Percentiles rank a stretch among this genome's conserved stretches.
phyloP scores from a whole-genome alignment of 1,284 basidiomycete genomes.

The Irpex rosettiformis region DNA sequence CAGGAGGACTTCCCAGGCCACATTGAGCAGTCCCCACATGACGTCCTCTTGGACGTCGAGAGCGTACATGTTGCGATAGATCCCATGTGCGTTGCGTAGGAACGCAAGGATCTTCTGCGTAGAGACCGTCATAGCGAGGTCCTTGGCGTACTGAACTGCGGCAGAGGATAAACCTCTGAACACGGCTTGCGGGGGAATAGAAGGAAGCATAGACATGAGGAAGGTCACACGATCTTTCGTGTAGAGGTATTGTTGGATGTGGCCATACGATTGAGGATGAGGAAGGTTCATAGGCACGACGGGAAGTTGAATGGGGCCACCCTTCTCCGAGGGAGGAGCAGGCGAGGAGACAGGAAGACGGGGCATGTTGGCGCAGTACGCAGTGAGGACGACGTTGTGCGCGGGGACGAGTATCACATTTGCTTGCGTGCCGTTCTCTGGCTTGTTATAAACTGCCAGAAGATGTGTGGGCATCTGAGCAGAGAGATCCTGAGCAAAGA shows the following conservation, averaged over 20 bases:
- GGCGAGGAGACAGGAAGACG: constrained; percentile 41
- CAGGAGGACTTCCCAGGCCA: constrained; percentile 57
- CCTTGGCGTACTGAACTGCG: constrained; percentile 21
- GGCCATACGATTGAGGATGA: constrained; percentile 56
- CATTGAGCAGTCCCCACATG: constrained; percentile 56
- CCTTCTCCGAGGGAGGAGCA: constrained; percentile 31
- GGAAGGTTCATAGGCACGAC: constrained; percentile 63
- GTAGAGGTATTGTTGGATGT: constrained; percentile 62
- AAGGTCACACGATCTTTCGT: constrained; percentile 48
- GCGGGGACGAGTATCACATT: constrained; percentile 45
- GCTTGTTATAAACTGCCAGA: constrained; percentile 39
- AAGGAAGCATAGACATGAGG: constrained; percentile 48
- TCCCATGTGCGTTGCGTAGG: constrained; percentile 42
- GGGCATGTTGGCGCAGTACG: constrained; percentile 45
- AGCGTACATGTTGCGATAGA: constrained; percentile 61
- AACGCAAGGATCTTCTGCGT: constrained; percentile 36
- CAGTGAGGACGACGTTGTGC: constrained; percentile 50
- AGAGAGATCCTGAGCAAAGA: constrained; percentile 27
- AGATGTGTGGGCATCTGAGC: constrained; percentile 49
- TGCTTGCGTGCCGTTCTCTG: constrained; percentile 12
- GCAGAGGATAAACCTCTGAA: constrained; percentile 14
- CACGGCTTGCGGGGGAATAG: constrained; percentile 29
- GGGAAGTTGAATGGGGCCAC: constrained; percentile 44
- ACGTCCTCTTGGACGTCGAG: constrained; percentile 53
- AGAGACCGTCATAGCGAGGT: constrained; percentile 29